Evolutionary conservation across 192 early-diverging fungal genomes (phyloP).

Genomic region (Pilaira anomala): DNA sequence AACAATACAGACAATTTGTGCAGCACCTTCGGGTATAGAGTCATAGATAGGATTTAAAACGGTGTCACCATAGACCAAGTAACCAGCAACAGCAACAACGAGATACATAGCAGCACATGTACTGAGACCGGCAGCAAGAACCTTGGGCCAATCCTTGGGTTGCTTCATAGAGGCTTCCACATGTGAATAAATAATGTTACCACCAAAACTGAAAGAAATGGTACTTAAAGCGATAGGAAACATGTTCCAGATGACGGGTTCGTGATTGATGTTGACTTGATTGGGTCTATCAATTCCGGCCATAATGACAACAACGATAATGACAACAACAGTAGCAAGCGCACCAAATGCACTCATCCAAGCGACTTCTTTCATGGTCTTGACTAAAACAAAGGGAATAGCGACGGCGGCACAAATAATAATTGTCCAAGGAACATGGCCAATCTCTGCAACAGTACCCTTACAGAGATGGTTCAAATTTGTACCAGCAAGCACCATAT

Average conservation of each 20-base stretch:
- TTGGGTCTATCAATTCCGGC: conserved; percentile 42
- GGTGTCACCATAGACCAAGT: conserved; percentile 65
- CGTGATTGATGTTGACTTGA: conserved; percentile 39
- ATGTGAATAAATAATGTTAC: conserved; percentile 63
- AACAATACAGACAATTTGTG: conserved; percentile 60
- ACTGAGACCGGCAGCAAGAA: conserved; percentile 57
- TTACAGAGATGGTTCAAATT: conserved; percentile 63
- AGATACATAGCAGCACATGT: conserved; percentile 71
- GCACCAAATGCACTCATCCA: conserved; percentile 76
- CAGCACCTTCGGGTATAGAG: conserved; percentile 61
- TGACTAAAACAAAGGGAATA: conserved; percentile 73
- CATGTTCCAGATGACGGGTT: conserved; percentile 53
- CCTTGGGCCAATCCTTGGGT: conserved; percentile 63
- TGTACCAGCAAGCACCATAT: conserved; percentile 71
- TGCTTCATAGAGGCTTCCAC: conserved; percentile 77
- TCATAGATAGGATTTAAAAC: conserved; percentile 65
- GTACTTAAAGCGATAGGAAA: conserved; percentile 76
- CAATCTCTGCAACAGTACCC: conserved; percentile 35
- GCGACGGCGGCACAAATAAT: conserved; percentile 59
- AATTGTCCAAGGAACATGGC: conserved; percentile 58
- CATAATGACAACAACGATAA: conserved; percentile 64
- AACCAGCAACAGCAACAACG: conserved; percentile 66
- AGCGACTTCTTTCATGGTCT: conserved; percentile 78
- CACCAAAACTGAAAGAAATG: conserved; percentile 76
- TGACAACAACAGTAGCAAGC: conserved; percentile 66